phyloP scores from a whole-genome alignment of 768 basidiomycete genomes.

The Boletus pseudopeckii region DNA sequence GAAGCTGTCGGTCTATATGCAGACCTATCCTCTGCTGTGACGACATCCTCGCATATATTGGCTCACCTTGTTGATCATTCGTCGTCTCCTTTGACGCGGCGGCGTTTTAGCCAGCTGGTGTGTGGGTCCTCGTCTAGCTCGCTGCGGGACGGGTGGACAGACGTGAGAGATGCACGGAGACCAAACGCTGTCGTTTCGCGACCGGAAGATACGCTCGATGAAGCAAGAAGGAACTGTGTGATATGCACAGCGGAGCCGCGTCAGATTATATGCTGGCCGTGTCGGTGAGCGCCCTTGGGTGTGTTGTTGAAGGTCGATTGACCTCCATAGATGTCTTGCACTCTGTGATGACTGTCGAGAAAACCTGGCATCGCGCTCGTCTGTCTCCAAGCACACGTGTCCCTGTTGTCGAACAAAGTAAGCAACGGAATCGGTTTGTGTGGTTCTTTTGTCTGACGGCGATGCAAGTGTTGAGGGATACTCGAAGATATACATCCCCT shows the following conservation, averaged over 20 bases:
- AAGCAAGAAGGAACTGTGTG: constrained; percentile 50
- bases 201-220: constrained; percentile 25
- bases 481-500: constrained; percentile 35
- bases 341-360: constrained; percentile 53
- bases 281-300: constrained; percentile 48
- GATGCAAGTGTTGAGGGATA: constrained; percentile 32
- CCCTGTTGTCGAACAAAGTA: constrained; percentile 50
- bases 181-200: constrained; percentile 16
- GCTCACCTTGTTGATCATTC: constrained; percentile 49
- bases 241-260: constrained; percentile 67
- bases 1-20: constrained; percentile 52
- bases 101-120: constrained; percentile 41
- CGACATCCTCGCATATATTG: constrained; percentile 43
- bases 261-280: constrained; percentile 84
- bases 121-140: constrained; percentile 15
- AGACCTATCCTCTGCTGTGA: constrained; percentile 45
- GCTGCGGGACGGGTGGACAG: constrained; percentile 25
- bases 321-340: constrained; percentile 41
- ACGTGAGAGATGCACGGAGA: constrained; percentile 28
- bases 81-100: constrained; percentile 48
- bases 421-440: constrained; percentile 14
- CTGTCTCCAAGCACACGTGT: constrained; percentile 48
- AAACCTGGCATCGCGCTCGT: constrained; percentile 48
- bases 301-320: not conserved
- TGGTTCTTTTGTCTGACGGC: not conserved